These are phyloP conservation scores for Leucosporidium creatinivorum DNA, from an alignment of 768 basidiomycete genomes.

Conservation along the genomic window DNA sequence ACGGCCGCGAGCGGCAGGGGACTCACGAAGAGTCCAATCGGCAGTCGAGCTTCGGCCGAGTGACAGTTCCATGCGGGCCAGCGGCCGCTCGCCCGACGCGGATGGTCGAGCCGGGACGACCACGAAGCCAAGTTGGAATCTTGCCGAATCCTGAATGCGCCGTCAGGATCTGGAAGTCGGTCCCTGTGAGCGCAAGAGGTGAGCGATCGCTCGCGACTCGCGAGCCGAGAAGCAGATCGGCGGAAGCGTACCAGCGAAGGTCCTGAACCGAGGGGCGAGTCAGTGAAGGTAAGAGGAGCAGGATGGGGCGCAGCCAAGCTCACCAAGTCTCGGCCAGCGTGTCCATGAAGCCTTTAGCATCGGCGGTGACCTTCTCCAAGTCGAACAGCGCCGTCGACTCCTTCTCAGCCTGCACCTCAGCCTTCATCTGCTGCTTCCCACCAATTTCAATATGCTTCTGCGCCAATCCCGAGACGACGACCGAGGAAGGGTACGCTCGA, in stretches of 20 bases:
- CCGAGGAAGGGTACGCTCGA: background rate
- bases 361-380: background rate
- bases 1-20: no score
- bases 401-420: constrained; percentile 14
- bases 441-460: constrained; percentile 22
- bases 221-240: no score
- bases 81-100: no score
- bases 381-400: background rate
- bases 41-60: no score
- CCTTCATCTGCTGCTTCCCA: background rate
- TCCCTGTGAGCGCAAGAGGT: constrained; percentile 13
- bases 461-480: constrained; percentile 22
- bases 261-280: no score
- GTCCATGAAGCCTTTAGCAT: constrained; percentile 19
- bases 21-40: no score
- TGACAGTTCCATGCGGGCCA: no score
- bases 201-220: no score
- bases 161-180: constrained; percentile 26
- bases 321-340: constrained; percentile 25
- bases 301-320: no score
- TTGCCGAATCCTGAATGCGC: constrained; percentile 17
- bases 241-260: no score
- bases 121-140: constrained; percentile 4
- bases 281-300: no score
- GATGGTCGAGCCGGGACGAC: background rate